Percentiles rank a stretch among this genome's conserved stretches.
Conservation (phyloP, 768 basidiomycete species). For the Mycena capillaripes region DNA sequence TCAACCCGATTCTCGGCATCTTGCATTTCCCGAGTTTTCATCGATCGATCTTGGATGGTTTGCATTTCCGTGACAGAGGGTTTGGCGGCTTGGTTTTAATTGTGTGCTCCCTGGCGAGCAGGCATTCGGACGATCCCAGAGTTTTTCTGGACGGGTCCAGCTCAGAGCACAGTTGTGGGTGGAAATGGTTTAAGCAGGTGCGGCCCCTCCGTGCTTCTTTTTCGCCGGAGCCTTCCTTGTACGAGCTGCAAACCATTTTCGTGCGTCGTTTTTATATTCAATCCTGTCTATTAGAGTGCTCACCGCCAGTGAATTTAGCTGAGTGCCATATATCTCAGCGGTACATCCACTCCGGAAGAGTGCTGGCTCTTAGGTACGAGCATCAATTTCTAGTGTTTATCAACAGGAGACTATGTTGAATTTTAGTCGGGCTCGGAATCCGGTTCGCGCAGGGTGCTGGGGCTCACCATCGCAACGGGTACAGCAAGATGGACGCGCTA, state of each 20-base stretch:
- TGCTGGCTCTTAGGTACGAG: too few species aligned
- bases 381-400: neutral
- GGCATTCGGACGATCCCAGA: slow-evolving; percentile 67
- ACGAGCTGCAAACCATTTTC: neutral
- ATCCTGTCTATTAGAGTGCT: neutral
- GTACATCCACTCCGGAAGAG: too few species aligned
- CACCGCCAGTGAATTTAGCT: neutral
- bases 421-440: slow-evolving; percentile 66
- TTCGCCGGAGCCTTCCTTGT: neutral
- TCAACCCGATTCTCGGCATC: slow-evolving; percentile 68
- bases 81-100: slow-evolving; percentile 74
- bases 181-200: slow-evolving; percentile 74
- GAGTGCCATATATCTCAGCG: neutral
- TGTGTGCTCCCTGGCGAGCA: slow-evolving; percentile 72
- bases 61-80: slow-evolving; percentile 61
- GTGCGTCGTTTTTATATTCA: neutral
- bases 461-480: slow-evolving; percentile 62
- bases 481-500: slow-evolving; percentile 39
- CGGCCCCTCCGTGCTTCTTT: slow-evolving; percentile 53
- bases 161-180: slow-evolving; percentile 63
- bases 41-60: slow-evolving; percentile 56
- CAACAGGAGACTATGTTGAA: slow-evolving; percentile 29
- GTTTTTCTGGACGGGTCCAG: slow-evolving; percentile 50
- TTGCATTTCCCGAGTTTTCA: slow-evolving; percentile 79
- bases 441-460: slow-evolving; percentile 76